Conservation (phyloP, 805 yeast species). For the Isabelozyma rhagii region DNA sequence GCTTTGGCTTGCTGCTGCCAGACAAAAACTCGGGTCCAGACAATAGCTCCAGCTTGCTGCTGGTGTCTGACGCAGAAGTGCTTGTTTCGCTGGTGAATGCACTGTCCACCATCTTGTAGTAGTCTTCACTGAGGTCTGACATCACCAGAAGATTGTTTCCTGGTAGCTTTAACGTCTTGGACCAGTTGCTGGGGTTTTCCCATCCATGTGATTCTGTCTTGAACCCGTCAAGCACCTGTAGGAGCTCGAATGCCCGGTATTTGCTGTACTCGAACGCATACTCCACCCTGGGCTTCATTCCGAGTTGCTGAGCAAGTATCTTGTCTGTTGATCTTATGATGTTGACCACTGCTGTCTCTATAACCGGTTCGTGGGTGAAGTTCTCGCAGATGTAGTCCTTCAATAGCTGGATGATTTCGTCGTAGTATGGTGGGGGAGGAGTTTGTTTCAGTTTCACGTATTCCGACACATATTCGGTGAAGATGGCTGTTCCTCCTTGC, state of each 20-base stretch:
- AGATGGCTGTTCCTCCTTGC: slow-evolving; percentile 13
- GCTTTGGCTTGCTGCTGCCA: not conserved
- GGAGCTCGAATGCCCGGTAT: slow-evolving; percentile 51
- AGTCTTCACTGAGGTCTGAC: slow-evolving; percentile 43
- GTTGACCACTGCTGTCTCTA: slow-evolving; percentile 46
- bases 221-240: slow-evolving; percentile 26
- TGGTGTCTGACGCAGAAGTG: not conserved
- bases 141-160: slow-evolving; percentile 37
- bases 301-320: slow-evolving; percentile 1
- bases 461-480: slow-evolving; percentile 16
- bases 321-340: slow-evolving; percentile 27
- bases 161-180: slow-evolving; percentile 45
- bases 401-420: slow-evolving; percentile 43
- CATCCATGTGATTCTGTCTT: slow-evolving; percentile 10
- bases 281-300: slow-evolving; percentile 1
- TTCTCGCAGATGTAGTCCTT: slow-evolving; percentile 58
- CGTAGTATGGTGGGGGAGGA: slow-evolving; percentile 14
- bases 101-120: slow-evolving; percentile 28
- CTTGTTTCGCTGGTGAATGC: not conserved
- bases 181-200: slow-evolving; percentile 54
- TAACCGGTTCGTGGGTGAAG: slow-evolving; percentile 38
- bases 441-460: slow-evolving; percentile 5
- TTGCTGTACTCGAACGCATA: slow-evolving; percentile 45
- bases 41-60: not conserved
- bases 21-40: slow-evolving; percentile 3